A percentile compares a stretch with the other conserved stretches of the same genome.
Evolutionary conservation across 495 filamentous ascomycete genomes (phyloP).

Genomic region (Aspergillus nanangensis): DNA sequence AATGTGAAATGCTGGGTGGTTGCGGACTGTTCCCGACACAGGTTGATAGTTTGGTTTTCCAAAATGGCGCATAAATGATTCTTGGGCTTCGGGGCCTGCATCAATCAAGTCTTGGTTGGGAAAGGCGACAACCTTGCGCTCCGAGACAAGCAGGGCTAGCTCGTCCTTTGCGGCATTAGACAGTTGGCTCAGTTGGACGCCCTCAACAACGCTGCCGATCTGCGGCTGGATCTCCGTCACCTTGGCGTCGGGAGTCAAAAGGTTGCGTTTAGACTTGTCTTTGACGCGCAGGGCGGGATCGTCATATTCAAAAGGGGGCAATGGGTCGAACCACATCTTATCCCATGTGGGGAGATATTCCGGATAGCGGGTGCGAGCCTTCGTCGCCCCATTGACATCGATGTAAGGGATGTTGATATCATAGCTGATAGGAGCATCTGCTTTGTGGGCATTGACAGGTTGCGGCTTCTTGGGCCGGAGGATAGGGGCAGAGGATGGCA

Average conservation of each 20-base stretch:
- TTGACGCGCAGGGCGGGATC: slow-evolving; percentile 55
- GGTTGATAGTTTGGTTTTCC: slow-evolving; percentile 60
- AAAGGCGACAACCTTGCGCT: slow-evolving; percentile 76
- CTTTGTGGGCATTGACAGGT: slow-evolving; percentile 23
- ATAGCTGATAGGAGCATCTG: slow-evolving; percentile 46
- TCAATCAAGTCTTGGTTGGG: slow-evolving; percentile 67
- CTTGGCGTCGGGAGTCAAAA: slow-evolving; percentile 43
- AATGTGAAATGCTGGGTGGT: slow-evolving; percentile 55
- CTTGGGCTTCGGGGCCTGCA: slow-evolving; percentile 59
- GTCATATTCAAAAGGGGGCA: slow-evolving; percentile 53
- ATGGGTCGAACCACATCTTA: slow-evolving; percentile 54
- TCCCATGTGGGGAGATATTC: slow-evolving; percentile 63
- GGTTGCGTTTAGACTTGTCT: slow-evolving; percentile 53
- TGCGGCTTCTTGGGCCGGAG: slow-evolving; percentile 29
- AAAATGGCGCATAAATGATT: slow-evolving; percentile 52
- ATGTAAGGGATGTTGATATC: slow-evolving; percentile 56
- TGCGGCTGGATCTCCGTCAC: slow-evolving; percentile 62
- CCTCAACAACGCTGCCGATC: slow-evolving; percentile 68
- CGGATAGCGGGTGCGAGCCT: slow-evolving; percentile 48
- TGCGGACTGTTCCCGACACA: slow-evolving; percentile 47
- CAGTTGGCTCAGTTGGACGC: slow-evolving; percentile 66
- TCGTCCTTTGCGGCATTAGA: slow-evolving; percentile 71
- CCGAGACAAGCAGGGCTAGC: slow-evolving; percentile 68
- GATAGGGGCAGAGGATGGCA: slow-evolving; percentile 37
- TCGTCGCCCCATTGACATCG: slow-evolving; percentile 33